Evolutionary conservation across 179 eudicot genomes (phyloP), one percentile per base, ranked within the genome.

Genomic region (Spinacia oleracea): DNA sequence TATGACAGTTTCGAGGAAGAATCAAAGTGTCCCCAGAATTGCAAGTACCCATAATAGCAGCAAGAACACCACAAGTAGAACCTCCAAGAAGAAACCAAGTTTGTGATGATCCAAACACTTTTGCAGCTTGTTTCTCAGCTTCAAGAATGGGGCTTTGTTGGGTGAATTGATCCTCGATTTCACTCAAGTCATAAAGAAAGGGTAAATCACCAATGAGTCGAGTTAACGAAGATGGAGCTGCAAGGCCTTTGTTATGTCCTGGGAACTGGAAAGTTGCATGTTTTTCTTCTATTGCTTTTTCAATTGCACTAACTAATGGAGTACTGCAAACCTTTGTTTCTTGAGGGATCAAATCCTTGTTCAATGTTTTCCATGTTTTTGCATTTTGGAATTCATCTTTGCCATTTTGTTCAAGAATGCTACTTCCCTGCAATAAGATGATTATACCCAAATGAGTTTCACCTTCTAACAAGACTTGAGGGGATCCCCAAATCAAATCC

Each of bases 61-160:
- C 91, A 70, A 90, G 92, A 70, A 93, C 80, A 70, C 97, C 97
- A 82, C 97, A 90, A 23, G 97, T 93, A 42, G 93, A 87, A 60
- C 97, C 97, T n/a, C 97, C 96, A 50, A 91, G 91, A 60, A 91
- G 89, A 82, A 92, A 92, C 95, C 96, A 93, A 9, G 96, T 91
- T 81, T 93, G 86, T 20, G 89, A 83, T 75, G 96, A 92, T 34
- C 97, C 96, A 81, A 93, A 93, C 31, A 93, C 74, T 68, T 84
- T 43, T n/a, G 97, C 92, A 15, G 96, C 97, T 80, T 72, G 78
- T 73, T 80, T 86, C 70, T 93, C 91, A 21, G 97, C 96, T 65
- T 86, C 89, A 46, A 86, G 58, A 81, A 91, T 87, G 27, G 96
- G 89, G 9, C 93, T 93, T 70, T 86, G 85, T 0, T 90, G 93